Evolutionary conservation across 1,284 basidiomycete species (phyloP).

Genomic region (Earliella scabrosa): DNA sequence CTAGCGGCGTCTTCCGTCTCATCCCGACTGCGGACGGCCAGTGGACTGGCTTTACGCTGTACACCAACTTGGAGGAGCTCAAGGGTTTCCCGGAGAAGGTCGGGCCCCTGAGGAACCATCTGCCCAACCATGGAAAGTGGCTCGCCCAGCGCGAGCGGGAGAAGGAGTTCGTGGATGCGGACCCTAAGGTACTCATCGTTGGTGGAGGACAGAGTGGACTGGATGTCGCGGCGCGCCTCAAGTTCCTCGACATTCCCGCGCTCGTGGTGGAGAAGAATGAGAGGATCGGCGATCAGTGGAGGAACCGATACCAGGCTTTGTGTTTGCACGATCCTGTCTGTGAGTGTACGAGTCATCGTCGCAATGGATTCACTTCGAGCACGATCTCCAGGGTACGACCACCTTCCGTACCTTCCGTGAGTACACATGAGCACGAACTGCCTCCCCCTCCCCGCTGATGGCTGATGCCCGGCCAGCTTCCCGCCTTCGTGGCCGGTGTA

Average conservation of each 20-base stretch:
- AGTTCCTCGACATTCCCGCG: conserved; percentile 53
- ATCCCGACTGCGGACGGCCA: conserved; percentile 49
- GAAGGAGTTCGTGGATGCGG: conserved; percentile 40
- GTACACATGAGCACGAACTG: conserved; percentile 7
- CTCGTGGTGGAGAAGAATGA: conserved; percentile 59
- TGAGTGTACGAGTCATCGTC: conserved; percentile 41
- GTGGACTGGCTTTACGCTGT: conserved; percentile 65
- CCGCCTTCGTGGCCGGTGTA: conserved; percentile 66
- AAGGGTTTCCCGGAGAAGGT: conserved; percentile 52
- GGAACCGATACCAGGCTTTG: conserved; percentile 60
- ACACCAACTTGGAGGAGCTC: conserved; percentile 63
- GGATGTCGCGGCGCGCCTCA: conserved; percentile 61
- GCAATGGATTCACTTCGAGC: not conserved
- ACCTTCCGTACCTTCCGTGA: conserved; percentile 54
- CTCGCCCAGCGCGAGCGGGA: conserved; percentile 43
- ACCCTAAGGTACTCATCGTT: conserved; percentile 56
- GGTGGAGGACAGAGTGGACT: conserved; percentile 73
- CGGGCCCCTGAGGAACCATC: conserved; percentile 41
- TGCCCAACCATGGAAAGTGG: conserved; percentile 49
- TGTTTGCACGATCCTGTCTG: conserved; percentile 71
- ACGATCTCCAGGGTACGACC: conserved; percentile 50
- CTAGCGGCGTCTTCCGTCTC: conserved; percentile 56
- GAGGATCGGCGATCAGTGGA: conserved; percentile 64
- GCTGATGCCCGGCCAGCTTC: conserved; percentile 43
- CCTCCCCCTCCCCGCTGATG: not conserved